Evolutionary conservation across 257 asterid species (phyloP).

Genomic region (Rhazya stricta): DNA sequence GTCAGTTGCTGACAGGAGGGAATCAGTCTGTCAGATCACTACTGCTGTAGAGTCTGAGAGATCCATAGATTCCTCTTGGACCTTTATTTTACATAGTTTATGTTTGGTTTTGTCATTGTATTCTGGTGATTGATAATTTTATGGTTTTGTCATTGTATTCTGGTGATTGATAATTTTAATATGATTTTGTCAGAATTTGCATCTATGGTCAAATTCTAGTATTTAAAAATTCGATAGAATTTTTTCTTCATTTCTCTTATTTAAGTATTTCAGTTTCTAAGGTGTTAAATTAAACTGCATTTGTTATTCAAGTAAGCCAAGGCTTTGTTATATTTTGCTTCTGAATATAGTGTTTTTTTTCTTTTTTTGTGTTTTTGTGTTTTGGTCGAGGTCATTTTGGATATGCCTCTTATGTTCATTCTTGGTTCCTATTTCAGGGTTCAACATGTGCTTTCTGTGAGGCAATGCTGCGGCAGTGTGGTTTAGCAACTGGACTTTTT

Average conservation of each 20-base stretch:
- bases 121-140: neutral
- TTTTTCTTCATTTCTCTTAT: neutral
- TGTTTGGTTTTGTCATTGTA: neutral
- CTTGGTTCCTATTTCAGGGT: conserved; percentile 49
- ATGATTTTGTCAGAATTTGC: neutral
- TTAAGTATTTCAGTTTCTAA: neutral
- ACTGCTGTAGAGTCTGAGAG: neutral
- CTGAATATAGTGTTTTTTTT: neutral
- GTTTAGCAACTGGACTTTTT: conserved; percentile 80
- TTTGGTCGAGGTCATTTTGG: neutral
- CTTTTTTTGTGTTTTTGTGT: too few relatives aligned
- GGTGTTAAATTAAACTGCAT: neutral
- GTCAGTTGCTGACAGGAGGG: neutral
- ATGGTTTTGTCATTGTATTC: neutral
- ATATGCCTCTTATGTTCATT: conserved; percentile 12
- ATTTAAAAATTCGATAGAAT: neutral
- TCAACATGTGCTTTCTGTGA: conserved; percentile 83
- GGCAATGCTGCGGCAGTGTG: conserved; percentile 74
- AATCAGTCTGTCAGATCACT: neutral
- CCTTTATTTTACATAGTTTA: neutral
- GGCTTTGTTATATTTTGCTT: neutral
- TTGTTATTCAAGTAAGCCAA: neutral
- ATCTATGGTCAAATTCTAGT: neutral
- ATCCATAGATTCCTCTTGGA: neutral
- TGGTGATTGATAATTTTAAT: neutral